Conservation (phyloP, 768 basidiomycete genomes). For the Floccularia luteovirens region DNA sequence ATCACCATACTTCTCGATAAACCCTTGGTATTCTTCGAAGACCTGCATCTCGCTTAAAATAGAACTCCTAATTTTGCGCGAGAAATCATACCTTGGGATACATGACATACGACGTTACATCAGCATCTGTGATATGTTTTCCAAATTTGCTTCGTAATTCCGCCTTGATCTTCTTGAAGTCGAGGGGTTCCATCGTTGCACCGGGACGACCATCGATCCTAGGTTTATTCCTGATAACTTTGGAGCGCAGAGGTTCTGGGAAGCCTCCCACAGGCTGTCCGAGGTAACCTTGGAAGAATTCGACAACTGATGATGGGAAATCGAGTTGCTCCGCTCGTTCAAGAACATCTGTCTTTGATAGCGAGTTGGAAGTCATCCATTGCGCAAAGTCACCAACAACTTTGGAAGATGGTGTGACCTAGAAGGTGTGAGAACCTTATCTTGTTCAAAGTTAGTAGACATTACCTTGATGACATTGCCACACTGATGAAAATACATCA, state of each 20-base stretch:
- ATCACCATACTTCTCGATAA: slow-evolving; percentile 94
- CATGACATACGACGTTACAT: slow-evolving; percentile 96
- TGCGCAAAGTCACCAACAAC: slow-evolving; percentile 99
- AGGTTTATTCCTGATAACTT: slow-evolving; percentile 89
- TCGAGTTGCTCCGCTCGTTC: slow-evolving; percentile 85
- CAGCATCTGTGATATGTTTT: slow-evolving; percentile 86
- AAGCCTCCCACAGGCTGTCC: slow-evolving; percentile 98
- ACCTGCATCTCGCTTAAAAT: slow-evolving; percentile 42
- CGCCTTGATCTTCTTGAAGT: slow-evolving; percentile 94
- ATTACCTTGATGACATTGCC: slow-evolving; percentile 91
- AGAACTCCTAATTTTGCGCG: slow-evolving; percentile 1
- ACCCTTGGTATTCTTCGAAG: slow-evolving; percentile 94
- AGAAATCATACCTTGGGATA: slow-evolving; percentile 75
- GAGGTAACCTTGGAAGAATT: slow-evolving; percentile 99
- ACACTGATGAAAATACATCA: slow-evolving; percentile 42
- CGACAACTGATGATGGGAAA: slow-evolving; percentile 95
- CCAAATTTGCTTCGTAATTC: slow-evolving; percentile 93
- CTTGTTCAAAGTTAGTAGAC: too few relatives aligned
- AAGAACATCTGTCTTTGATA: slow-evolving; percentile 82
- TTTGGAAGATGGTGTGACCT: slow-evolving; percentile 98
- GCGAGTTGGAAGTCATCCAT: slow-evolving; percentile 95
- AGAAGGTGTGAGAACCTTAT: too few relatives aligned
- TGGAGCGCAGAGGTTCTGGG: slow-evolving; percentile 91
- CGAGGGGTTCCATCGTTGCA: slow-evolving; percentile 75
- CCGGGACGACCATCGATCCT: slow-evolving; percentile 94